Base-by-base conservation (phyloP, 192 early-diverging fungal species). In the Kappamyces sp. region DNA sequence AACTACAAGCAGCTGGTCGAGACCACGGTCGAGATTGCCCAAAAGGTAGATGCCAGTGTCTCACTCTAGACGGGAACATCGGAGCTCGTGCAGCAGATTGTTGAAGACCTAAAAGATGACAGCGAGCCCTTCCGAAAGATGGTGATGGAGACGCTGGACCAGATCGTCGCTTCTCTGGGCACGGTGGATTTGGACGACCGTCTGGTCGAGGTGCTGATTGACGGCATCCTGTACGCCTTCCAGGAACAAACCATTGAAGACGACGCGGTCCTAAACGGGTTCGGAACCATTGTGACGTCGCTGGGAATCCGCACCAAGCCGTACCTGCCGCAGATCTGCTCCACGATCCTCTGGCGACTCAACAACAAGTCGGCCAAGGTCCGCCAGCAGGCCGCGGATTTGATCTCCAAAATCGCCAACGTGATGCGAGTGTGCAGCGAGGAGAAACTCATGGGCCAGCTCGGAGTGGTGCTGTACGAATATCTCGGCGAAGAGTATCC, bases 401-500 rank as follows among this genome's bases (percentile, higher is more conserved):
- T 98, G 47, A 91, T 98, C 43, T 92, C 93, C 0, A 87, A 90
- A 5, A 91, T 97, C 48, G 94, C 94, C 0, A 84, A 88, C 1
- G 94, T 94, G 5, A 91, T 98, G 93, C 82, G 86, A 61, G 83
- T 79, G 0, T 99, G 94, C 69, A 93, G 90, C 23, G 93, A 97
- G 70, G 94, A 97, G 70, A 90, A 93, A 66, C 68, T 98, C 48
- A 91, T 99, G 89, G 83, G 85, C 4, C 86, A 95, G 58, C 73
- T 99, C 47, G 90, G 92, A 61, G 80, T 89, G n/a, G 85, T 96
- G 37, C 72, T 99, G 23, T 99, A 92, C 71, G 97, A 99, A 71
- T 96, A 98, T 66, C 82, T 99, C 23, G 97, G 97, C 64, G 97
- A 99, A 77, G 97, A 99, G 69, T 99, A 95, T 64, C 97, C 97